Evolutionary conservation across 2,329 filamentous ascomycete species (phyloP), one percentile per base, ranked within the genome.

Genomic region (Nemania sp.): DNA sequence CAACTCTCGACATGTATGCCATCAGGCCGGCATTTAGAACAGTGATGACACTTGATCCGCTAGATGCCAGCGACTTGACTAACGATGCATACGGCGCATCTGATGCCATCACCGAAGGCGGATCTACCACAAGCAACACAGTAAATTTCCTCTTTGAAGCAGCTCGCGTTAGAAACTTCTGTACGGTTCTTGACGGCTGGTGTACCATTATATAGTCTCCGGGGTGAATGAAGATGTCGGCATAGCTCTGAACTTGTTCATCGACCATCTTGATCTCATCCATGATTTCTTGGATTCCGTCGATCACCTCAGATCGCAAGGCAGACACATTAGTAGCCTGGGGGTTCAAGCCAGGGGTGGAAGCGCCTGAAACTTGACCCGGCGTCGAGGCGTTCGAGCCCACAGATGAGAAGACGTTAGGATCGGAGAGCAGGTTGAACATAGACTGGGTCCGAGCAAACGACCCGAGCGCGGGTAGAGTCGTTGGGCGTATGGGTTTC

Each of bases 251-350:
- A 74, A 99, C 97, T 80, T 97, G 94, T 76, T 97, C 93, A 77
- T 98, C 96, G 7, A 94, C 94, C 77, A 95, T 92, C 72, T 92
- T 91, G 64, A 99, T 90, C 81, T 99, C 96, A 77, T 99, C 96
- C 79, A 97, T 92, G 68, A 99, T 94, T 79, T 99, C 96, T 75
- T 93, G 90, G 75, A 99, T 98, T 49, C 94, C 96, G 74, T 96
- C 93, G 72, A 98, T 90, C 27, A 98, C 92, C 80, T 98, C 96
- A 15, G 93, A 93, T 68, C 94, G 92, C 66, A 98, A 85, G 70
- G 97, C 92, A 68, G 92, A 87, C 62, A 83, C 79, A 68, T 85
- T 85, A 53, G 84, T 82, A 18, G 80, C 79, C 72, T 81, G 80
- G 0, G 75, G 70, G 52, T 77, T 76, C 3, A 73, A 73, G 62